Evolutionary conservation across 768 basidiomycete species (phyloP).

Genomic region (Megacollybia marginata): DNA sequence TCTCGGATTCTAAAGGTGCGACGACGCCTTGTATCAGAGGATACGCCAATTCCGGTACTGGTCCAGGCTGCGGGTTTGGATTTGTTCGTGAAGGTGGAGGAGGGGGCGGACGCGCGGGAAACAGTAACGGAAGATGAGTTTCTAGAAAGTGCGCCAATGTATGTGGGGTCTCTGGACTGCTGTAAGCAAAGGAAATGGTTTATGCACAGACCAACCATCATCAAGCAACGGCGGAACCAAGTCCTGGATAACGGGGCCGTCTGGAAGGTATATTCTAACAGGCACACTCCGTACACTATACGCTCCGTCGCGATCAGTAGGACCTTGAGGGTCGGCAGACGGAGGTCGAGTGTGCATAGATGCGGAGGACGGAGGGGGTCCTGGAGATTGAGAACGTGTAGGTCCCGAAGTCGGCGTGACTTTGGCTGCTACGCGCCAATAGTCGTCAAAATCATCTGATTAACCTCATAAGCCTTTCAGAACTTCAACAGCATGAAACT

Average conservation of each 20-base stretch:
- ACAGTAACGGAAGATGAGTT: conserved; percentile 73
- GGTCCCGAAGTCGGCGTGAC: conserved; percentile 77
- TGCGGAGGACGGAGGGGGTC: conserved; percentile 43
- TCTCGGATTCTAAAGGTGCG: conserved; percentile 77
- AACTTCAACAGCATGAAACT: conserved; percentile 24
- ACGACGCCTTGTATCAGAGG: conserved; percentile 81
- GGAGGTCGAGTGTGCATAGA: conserved; percentile 59
- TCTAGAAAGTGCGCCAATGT: conserved; percentile 67
- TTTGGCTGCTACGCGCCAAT: conserved; percentile 91
- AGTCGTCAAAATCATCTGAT: conserved; percentile 92
- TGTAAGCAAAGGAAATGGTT: conserved; percentile 4
- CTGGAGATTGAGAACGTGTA: conserved; percentile 49
- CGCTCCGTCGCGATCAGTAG: conserved; percentile 69
- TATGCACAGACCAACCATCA: conserved; percentile 48
- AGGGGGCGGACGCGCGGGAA: conserved; percentile 44
- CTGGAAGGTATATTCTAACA: conserved; percentile 81
- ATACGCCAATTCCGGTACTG: conserved; percentile 53
- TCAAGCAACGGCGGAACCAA: conserved; percentile 73
- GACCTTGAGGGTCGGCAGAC: conserved; percentile 50
- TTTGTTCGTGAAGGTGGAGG: conserved; percentile 35
- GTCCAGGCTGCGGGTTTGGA: conserved; percentile 26
- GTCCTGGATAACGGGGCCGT: conserved; percentile 88
- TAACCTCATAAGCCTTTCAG: conserved; percentile 3
- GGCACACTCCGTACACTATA: conserved; percentile 87
- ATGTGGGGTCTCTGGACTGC: conserved; percentile 51